Evolutionary conservation across 345 rosid species (phyloP).

Genomic region (Iberis pinnata): DNA sequence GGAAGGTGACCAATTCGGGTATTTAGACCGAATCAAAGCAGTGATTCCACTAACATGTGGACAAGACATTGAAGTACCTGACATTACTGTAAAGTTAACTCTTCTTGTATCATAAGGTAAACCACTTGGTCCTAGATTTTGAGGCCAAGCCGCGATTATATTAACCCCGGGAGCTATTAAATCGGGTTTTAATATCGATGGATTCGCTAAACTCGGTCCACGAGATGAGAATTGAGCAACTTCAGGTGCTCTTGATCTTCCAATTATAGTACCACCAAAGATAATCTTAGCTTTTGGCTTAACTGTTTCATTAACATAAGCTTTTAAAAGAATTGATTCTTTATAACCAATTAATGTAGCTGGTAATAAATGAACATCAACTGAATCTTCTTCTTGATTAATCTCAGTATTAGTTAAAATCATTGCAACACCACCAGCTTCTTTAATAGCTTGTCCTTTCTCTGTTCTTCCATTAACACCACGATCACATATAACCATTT

Average conservation of each 20-base stretch:
- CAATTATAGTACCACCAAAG: slow-evolving; percentile 62
- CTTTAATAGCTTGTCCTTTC: slow-evolving; percentile 74
- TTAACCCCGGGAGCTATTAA: slow-evolving; percentile 90
- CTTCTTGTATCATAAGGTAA: slow-evolving; percentile 80
- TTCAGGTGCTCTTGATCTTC: slow-evolving; percentile 62
- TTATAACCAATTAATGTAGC: slow-evolving; percentile 58
- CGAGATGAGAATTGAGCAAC: slow-evolving; percentile 91
- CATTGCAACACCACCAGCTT: slow-evolving; percentile 94
- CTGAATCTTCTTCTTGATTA: slow-evolving; percentile 73
- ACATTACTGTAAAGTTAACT: slow-evolving; percentile 84
- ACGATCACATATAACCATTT: slow-evolving; percentile 81
- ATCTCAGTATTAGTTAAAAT: slow-evolving; percentile 67
- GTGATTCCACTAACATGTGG: slow-evolving; percentile 88
- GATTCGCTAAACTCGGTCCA: slow-evolving; percentile 73
- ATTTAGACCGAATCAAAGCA: slow-evolving; percentile 59
- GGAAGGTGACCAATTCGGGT: slow-evolving; percentile 78
- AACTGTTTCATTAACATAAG: slow-evolving; percentile 57
- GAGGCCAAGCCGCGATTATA: slow-evolving; percentile 99
- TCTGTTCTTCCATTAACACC: slow-evolving; percentile 86
- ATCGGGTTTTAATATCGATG: slow-evolving; percentile 80
- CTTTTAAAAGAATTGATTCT: slow-evolving; percentile 53
- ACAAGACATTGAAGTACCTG: slow-evolving; percentile 98
- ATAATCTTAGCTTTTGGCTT: slow-evolving; percentile 57
- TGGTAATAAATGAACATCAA: slow-evolving; percentile 80
- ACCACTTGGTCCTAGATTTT: slow-evolving; percentile 70